Evolutionary conservation across 768 basidiomycete genomes (phyloP).

Genomic region (Pleurotus tuber-regium): DNA sequence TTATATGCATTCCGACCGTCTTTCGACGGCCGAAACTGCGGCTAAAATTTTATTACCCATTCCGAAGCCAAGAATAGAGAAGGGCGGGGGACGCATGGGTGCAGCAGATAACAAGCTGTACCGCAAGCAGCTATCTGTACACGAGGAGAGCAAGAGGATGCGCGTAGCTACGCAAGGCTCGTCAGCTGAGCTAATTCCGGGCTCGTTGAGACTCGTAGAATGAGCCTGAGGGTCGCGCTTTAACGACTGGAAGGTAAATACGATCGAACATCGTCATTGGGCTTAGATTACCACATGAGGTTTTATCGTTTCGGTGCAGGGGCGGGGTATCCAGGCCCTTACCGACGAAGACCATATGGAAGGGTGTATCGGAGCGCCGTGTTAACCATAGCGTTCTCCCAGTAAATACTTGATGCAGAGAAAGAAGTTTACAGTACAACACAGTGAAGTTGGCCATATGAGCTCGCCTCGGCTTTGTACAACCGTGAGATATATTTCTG

Average conservation of each 20-base stretch:
- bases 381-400: too few relatives aligned
- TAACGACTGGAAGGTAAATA: conserved; percentile 9
- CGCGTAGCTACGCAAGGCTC: not conserved
- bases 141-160: not conserved
- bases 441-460: too few relatives aligned
- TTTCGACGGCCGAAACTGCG: not conserved
- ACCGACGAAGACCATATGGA: conserved; percentile 3
- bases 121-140: not conserved
- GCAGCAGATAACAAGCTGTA: not conserved
- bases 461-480: too few relatives aligned
- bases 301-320: not conserved
- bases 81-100: not conserved
- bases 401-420: too few relatives aligned
- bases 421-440: too few relatives aligned
- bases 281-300: conserved; percentile 1
- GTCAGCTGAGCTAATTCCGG: conserved; percentile 4
- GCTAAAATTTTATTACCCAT: not conserved
- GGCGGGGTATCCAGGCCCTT: too few relatives aligned
- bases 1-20: not conserved
- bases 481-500: too few relatives aligned
- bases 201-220: not conserved
- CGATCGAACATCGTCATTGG: conserved; percentile 1
- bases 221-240: conserved; percentile 1
- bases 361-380: too few relatives aligned
- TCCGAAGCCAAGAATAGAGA: conserved; percentile 4